Conservation (phyloP, 2,329 filamentous ascomycete genomes). For the Juglanconis juglandina region DNA sequence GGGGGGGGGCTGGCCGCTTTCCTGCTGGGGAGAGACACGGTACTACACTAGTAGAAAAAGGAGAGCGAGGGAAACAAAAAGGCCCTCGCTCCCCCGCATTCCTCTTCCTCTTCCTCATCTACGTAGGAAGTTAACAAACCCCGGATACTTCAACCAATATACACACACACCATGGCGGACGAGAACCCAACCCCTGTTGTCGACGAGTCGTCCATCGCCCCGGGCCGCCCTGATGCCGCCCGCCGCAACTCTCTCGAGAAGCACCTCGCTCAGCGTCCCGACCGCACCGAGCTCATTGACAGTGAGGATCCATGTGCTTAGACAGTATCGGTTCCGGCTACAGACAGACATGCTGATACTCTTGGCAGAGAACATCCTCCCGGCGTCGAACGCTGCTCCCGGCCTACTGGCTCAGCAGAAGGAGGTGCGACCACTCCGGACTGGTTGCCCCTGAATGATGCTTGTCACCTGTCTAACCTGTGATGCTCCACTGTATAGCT, state of each 20-base stretch:
- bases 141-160: not conserved
- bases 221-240: slow-evolving; percentile 39
- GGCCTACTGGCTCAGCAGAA: slow-evolving; percentile 75
- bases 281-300: slow-evolving; percentile 74
- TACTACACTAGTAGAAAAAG: not conserved
- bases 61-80: not conserved
- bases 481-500: slow-evolving; percentile 43
- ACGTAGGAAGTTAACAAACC: not conserved
- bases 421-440: slow-evolving; percentile 47
- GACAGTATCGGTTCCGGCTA: not conserved
- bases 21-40: not conserved
- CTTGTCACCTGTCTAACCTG: not conserved
- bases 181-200: slow-evolving; percentile 50
- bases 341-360: slow-evolving; percentile 2
- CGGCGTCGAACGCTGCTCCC: slow-evolving; percentile 72
- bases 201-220: slow-evolving; percentile 57
- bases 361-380: slow-evolving; percentile 75
- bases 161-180: slow-evolving; percentile 35
- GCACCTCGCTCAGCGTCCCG: slow-evolving; percentile 68
- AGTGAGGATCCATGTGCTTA: slow-evolving; percentile 51
- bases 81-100: not conserved
- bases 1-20: not conserved
- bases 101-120: not conserved
- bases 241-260: slow-evolving; percentile 70
- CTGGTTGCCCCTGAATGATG: not conserved